Percentiles rank a stretch among this genome's conserved stretches.
These are phyloP conservation scores for Pseudomassariella vexata DNA, from an alignment of 2,329 filamentous ascomycete species.

Conservation along the genomic window DNA sequence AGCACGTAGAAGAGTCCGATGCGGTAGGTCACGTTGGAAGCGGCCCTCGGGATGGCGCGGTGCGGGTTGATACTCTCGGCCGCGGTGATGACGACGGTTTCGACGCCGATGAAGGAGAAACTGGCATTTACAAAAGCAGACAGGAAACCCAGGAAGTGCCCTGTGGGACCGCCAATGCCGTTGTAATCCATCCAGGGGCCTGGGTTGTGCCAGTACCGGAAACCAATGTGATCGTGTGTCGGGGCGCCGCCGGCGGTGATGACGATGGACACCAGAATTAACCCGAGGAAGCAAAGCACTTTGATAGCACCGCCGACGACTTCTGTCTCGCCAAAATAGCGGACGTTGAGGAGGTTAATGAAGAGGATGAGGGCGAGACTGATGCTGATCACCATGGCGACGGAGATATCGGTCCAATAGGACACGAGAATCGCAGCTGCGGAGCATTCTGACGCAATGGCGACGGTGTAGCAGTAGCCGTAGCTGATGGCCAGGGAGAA, in stretches of 20 bases:
- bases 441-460: constrained; percentile 25
- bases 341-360: constrained; percentile 7
- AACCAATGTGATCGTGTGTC: constrained; percentile 42
- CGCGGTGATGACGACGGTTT: constrained; percentile 32
- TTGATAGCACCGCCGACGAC: constrained; percentile 10
- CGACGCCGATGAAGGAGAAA: constrained; percentile 23
- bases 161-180: constrained; percentile 22
- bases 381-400: constrained; percentile 23
- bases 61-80: constrained; percentile 32
- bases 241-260: constrained; percentile 44
- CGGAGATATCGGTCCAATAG: constrained; percentile 12
- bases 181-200: constrained; percentile 41
- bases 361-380: constrained; percentile 8
- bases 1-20: constrained; percentile 13
- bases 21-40: constrained; percentile 11
- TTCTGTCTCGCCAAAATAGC: constrained; percentile 10
- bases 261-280: constrained; percentile 42
- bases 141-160: constrained; percentile 34
- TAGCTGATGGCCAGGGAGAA: constrained; percentile 29
- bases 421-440: constrained; percentile 21
- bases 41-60: constrained; percentile 27
- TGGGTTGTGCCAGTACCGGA: constrained; percentile 44
- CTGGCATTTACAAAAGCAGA: constrained; percentile 24
- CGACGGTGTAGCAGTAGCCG: constrained; percentile 24
- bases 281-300: constrained; percentile 36